Evolutionary conservation across 805 yeast genomes (phyloP), one percentile per base, ranked within the genome.

Genomic region (Saccharomycopsis fibuligera): DNA sequence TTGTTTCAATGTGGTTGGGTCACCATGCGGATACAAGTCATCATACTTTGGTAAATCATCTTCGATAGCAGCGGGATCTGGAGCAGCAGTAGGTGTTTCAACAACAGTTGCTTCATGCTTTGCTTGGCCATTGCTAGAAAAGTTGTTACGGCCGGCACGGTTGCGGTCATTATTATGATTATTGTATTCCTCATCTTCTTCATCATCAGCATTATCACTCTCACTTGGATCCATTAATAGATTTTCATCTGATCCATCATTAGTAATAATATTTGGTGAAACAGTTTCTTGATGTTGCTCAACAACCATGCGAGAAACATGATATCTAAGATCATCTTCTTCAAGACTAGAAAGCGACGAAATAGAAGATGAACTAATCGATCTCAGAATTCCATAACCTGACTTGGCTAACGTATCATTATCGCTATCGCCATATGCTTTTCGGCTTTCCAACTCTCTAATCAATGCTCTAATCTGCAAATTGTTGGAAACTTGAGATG

Each of bases 21-120:
- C 58, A 6, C 74, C 75, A 46, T 68, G 66, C 30, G 93, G 95
- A 69, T 78, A 85, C 36, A 85, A 69, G 51, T 85, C 95, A 57
- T 84, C 86, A 60, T 85, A 85, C 17, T 78, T 73, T 2, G 95
- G 95, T 55, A 85, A 70, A 19, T 67, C 73, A 24, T 78, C 81
- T 43, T 44, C 44, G 2, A 55, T 62, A 35, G 60, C 67, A 12
- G 61, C 63, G 35, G 59, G 68, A 19, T 61, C 68, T 31, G 22
- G 14, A 8, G 33, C 45, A 19, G 23, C 16, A 24, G 12, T 21
- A 6, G 22, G 9, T 12, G 35, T 51, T 10, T 41, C 53, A 54
- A 68, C 14, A n/a, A n/a, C 17, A n/a, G 68, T 45, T 1, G 72
- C 66, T 14, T 48, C 54, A n/a, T n/a, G n/a, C n/a, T n/a, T n/a